Conservation (phyloP, 768 basidiomycete species). For the Trametes coccinea region DNA sequence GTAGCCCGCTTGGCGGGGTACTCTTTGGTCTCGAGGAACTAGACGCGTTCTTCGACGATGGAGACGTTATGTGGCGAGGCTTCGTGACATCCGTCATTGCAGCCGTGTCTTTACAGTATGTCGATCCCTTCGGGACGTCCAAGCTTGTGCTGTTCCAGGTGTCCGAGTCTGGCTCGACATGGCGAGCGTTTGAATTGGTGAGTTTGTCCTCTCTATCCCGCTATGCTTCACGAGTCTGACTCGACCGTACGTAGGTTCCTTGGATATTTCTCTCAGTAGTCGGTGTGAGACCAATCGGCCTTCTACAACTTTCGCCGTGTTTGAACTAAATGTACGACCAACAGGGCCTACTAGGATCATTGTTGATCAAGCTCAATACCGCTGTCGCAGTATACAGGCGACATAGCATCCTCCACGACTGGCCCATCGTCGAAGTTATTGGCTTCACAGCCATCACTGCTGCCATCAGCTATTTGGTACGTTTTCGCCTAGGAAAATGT, state of each 20-base stretch:
- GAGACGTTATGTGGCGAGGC: slow-evolving; percentile 82
- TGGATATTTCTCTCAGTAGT: slow-evolving; percentile 64
- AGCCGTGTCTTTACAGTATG: slow-evolving; percentile 78
- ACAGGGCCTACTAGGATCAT: slow-evolving; percentile 65
- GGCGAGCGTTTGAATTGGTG: slow-evolving; percentile 75
- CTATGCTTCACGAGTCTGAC: background rate
- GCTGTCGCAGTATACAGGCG: slow-evolving; percentile 61
- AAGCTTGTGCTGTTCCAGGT: slow-evolving; percentile 83
- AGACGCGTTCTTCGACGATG: slow-evolving; percentile 67
- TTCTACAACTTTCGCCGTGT: too few species aligned
- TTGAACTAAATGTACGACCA: too few species aligned
- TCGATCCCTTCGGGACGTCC: slow-evolving; percentile 84
- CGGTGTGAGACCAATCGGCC: slow-evolving; percentile 44
- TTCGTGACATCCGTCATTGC: slow-evolving; percentile 90
- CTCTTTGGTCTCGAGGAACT: slow-evolving; percentile 83
- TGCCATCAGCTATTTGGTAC: slow-evolving; percentile 67
- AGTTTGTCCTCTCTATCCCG: slow-evolving; percentile 17
- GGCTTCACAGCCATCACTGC: slow-evolving; percentile 64
- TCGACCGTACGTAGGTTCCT: slow-evolving; percentile 50
- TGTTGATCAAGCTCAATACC: slow-evolving; percentile 67
- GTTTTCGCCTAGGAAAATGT: slow-evolving; percentile 18
- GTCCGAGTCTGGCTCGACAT: slow-evolving; percentile 57
- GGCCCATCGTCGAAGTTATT: slow-evolving; percentile 67
- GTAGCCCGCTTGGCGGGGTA: slow-evolving; percentile 83
- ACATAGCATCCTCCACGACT: slow-evolving; percentile 54